phyloP scores from a whole-genome alignment of 1,284 basidiomycete genomes.

The Cryptococcus sp. region DNA sequence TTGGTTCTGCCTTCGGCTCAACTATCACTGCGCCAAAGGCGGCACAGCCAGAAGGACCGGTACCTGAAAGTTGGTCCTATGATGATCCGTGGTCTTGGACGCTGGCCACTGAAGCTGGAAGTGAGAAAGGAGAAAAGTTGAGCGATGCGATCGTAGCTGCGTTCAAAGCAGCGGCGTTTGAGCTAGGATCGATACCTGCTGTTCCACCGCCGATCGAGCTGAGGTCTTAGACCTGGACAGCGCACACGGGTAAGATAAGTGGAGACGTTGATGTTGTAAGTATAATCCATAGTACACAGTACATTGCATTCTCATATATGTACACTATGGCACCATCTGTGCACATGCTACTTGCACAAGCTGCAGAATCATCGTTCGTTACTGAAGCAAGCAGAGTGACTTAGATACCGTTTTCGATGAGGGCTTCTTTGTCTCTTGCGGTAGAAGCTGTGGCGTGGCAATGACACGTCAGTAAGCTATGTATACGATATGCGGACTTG shows the following conservation, averaged over 20 bases:
- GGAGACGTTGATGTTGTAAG: no score
- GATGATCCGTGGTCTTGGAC: constrained; percentile 46
- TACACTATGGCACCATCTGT: not conserved
- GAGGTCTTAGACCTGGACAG: constrained; percentile 46
- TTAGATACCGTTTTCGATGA: constrained; percentile 1
- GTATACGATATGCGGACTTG: no score
- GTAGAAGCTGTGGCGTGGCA: constrained; percentile 7
- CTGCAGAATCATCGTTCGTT: not conserved
- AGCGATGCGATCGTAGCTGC: constrained; percentile 58
- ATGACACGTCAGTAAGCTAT: no score
- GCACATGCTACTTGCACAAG: no score
- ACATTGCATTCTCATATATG: not conserved
- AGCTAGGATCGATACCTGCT: constrained; percentile 72
- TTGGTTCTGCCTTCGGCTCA: constrained; percentile 1
- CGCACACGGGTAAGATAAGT: no score
- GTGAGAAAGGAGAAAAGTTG: constrained; percentile 22
- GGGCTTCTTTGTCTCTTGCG: constrained; percentile 9
- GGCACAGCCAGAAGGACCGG: constrained; percentile 17
- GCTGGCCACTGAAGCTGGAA: constrained; percentile 21
- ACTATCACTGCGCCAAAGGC: constrained; percentile 1
- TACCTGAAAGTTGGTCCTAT: constrained; percentile 55
- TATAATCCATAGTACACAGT: no score
- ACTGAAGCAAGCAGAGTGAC: constrained; percentile 11
- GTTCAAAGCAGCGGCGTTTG: constrained; percentile 65
- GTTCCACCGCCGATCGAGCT: constrained; percentile 70